Evolutionary conservation across 257 asterid genomes (phyloP).

Genomic region (Ballota nigra): DNA sequence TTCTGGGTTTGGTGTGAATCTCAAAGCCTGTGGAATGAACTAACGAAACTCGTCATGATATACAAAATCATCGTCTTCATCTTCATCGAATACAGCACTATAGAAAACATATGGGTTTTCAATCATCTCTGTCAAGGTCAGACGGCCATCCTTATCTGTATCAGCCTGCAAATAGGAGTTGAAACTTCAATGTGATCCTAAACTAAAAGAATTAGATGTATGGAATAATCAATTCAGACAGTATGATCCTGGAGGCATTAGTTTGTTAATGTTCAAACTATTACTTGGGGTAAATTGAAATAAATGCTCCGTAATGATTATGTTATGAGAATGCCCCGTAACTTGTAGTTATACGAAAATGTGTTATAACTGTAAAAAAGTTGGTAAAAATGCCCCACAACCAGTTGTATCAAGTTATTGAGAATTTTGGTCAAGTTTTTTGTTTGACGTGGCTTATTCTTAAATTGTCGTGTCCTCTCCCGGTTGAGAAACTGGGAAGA

Average conservation of each 20-base stretch:
- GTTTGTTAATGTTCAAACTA: not conserved
- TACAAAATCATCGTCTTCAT: conserved; percentile 63
- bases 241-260: not conserved
- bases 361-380: no score
- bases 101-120: conserved; percentile 90
- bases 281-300: no score
- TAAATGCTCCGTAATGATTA: no score
- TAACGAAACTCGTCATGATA: conserved; percentile 87
- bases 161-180: conserved; percentile 66
- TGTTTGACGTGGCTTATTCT: no score
- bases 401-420: no score
- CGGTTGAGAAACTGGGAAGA: no score
- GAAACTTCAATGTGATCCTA: conserved; percentile 11
- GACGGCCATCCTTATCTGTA: conserved; percentile 77
- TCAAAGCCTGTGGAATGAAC: conserved; percentile 11
- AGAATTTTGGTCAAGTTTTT: no score
- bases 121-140: conserved; percentile 79
- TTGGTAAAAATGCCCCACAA: no score
- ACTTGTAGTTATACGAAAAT: no score
- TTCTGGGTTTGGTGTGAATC: conserved; percentile 3
- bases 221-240: not conserved
- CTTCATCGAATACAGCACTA: conserved; percentile 81
- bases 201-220: not conserved
- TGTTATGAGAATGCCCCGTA: no score
- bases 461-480: no score